Evolutionary conservation across 306 rosid species (phyloP).

Genomic region (Sphenostylis stenocarpa): DNA sequence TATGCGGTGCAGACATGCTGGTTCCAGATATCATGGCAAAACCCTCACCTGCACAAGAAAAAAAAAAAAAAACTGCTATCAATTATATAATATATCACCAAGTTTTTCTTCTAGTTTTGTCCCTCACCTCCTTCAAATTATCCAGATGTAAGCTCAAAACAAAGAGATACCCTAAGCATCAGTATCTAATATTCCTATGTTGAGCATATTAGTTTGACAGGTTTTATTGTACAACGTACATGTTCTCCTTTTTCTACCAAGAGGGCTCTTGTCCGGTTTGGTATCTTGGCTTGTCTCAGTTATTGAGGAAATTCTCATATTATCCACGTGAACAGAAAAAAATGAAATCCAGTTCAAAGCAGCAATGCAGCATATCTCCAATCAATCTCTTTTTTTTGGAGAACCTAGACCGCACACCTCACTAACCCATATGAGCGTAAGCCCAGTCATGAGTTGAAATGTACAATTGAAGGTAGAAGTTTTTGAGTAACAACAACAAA

Average conservation of each 20-base stretch:
- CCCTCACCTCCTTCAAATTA: background rate
- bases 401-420: background rate
- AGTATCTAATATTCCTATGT: background rate
- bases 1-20: constrained; percentile 99
- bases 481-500: constrained; percentile 20
- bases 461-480: background rate
- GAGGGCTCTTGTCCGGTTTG: background rate
- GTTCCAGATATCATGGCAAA: constrained; percentile 99
- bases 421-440: background rate
- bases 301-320: background rate
- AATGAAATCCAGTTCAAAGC: background rate
- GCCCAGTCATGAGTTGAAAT: background rate
- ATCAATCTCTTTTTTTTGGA: background rate
- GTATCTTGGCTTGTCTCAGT: background rate
- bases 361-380: background rate
- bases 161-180: background rate
- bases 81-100: background rate
- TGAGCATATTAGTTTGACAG: constrained; percentile 1
- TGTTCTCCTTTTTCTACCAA: constrained; percentile 5
- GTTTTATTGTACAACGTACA: background rate
- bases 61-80: constrained; percentile 23
- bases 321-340: background rate
- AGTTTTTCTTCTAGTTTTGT: background rate
- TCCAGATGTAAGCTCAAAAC: background rate
- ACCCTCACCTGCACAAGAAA: constrained; percentile 69